A percentile compares a stretch with the other conserved stretches of the same genome.
Evolutionary conservation across 768 basidiomycete species (phyloP).

Genomic region (Rhizopogon roseolus): DNA sequence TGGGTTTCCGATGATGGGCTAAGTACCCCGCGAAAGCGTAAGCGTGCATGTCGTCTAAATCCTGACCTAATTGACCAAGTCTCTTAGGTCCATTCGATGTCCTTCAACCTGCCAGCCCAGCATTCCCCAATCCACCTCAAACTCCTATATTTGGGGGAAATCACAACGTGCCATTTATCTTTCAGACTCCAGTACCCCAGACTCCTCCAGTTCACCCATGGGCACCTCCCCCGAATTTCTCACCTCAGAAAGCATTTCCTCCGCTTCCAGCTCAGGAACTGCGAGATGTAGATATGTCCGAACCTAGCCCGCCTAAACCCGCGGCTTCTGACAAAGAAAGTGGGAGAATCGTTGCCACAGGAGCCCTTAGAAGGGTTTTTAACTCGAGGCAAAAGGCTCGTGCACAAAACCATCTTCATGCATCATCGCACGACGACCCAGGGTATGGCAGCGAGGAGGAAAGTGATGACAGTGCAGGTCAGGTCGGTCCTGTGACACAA

Average conservation of each 20-base stretch:
- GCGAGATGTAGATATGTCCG: conserved; percentile 73
- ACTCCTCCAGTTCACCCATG: conserved; percentile 48
- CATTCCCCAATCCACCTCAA: conserved; percentile 29
- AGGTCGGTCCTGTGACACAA: conserved; percentile 35
- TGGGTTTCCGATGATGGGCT: conserved; percentile 51
- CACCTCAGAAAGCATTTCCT: conserved; percentile 57
- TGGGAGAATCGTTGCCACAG: conserved; percentile 53
- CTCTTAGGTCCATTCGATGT: conserved; percentile 37
- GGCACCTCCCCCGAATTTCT: conserved; percentile 59
- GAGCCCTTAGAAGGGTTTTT: conserved; percentile 62
- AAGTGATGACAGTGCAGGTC: conserved; percentile 44
- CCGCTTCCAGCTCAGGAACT: conserved; percentile 40
- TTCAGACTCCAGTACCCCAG: conserved; percentile 48
- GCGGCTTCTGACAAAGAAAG: conserved; percentile 37
- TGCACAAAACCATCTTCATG: conserved; percentile 18
- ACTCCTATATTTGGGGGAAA: conserved; percentile 61
- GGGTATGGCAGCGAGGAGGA: conserved; percentile 38
- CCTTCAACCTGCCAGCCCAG: conserved; percentile 32
- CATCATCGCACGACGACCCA: conserved; percentile 21
- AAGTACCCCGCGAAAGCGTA: conserved; percentile 68
- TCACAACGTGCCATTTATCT: conserved; percentile 69
- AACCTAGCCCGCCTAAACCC: conserved; percentile 54
- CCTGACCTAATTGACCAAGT: conserved; percentile 23
- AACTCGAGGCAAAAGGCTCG: conserved; percentile 52
- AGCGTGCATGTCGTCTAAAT: conserved; percentile 20